These are phyloP conservation scores for Boeremia lycopersici DNA, from an alignment of 2,329 filamentous ascomycete species.

Conservation along the genomic window DNA sequence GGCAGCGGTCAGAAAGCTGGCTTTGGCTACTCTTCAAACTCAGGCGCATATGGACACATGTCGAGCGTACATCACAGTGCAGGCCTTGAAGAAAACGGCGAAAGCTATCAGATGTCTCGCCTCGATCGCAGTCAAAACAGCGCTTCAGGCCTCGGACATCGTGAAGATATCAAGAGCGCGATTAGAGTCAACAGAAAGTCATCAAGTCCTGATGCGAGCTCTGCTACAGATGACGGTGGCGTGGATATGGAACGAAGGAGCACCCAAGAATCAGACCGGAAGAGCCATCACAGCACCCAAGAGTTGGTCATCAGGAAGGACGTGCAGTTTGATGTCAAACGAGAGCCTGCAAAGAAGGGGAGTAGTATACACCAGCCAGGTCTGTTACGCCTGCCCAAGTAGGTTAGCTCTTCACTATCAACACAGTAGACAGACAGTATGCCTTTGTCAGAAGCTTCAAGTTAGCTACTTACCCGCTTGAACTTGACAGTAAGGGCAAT, in stretches of 20 bases:
- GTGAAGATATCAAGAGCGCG: background rate
- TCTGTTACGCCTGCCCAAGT: background rate
- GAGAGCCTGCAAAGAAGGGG: slow-evolving; percentile 11
- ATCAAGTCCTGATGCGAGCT: background rate
- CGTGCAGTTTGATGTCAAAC: slow-evolving; percentile 26
- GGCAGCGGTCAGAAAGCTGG: slow-evolving; percentile 28
- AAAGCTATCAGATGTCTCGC: slow-evolving; percentile 18
- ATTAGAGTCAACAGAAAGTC: background rate
- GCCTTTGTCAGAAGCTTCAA: too few relatives aligned
- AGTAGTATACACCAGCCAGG: background rate
- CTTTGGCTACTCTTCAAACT: slow-evolving; percentile 16
- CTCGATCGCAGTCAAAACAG: background rate
- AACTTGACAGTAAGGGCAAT: too few relatives aligned
- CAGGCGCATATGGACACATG: background rate
- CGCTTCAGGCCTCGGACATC: background rate
- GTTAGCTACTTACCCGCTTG: too few relatives aligned
- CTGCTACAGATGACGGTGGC: background rate
- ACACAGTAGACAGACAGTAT: background rate
- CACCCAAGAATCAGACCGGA: slow-evolving; percentile 18
- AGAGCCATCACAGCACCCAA: slow-evolving; percentile 29
- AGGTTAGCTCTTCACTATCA: background rate
- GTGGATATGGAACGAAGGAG: slow-evolving; percentile 8
- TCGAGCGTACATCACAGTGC: slow-evolving; percentile 15
- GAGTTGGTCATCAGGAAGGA: slow-evolving; percentile 34
- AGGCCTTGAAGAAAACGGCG: background rate